Percentiles rank a stretch among this genome's conserved stretches.
Conservation (phyloP, 768 basidiomycete species). For the Mycena crocata region DNA sequence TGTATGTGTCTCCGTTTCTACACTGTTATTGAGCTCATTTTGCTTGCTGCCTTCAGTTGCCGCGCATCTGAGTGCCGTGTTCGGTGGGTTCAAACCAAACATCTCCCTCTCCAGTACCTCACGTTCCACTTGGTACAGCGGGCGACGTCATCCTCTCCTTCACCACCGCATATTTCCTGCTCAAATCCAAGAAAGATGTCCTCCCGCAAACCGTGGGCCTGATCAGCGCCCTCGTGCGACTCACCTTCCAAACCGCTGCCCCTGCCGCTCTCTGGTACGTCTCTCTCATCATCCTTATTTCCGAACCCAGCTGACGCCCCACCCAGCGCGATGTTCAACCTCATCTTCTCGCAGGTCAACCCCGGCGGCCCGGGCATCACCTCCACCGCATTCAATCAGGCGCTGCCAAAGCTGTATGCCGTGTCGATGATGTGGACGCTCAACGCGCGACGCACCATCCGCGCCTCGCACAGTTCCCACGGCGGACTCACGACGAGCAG, state of each 20-base stretch:
- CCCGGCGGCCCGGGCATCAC: slow-evolving; percentile 37
- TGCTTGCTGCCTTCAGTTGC: background rate
- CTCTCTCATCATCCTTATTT: background rate
- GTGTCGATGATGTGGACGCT: slow-evolving; percentile 52
- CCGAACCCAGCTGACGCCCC: background rate
- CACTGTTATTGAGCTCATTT: background rate
- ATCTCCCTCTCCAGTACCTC: background rate
- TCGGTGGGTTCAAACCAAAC: background rate
- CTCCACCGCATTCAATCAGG: slow-evolving; percentile 42
- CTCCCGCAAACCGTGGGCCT: slow-evolving; percentile 44
- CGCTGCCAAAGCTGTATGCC: slow-evolving; percentile 47
- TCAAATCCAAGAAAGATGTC: slow-evolving; percentile 41
- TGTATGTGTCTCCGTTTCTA: background rate
- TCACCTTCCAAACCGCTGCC: slow-evolving; percentile 46
- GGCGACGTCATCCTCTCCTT: slow-evolving; percentile 43
- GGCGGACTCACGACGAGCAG: slow-evolving; percentile 11
- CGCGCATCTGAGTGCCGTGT: slow-evolving; percentile 7
- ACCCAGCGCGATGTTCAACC: slow-evolving; percentile 45
- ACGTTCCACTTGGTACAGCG: slow-evolving; percentile 24
- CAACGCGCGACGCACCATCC: slow-evolving; percentile 42
- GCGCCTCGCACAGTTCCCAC: slow-evolving; percentile 15
- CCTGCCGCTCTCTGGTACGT: slow-evolving; percentile 46
- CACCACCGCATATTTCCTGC: slow-evolving; percentile 41
- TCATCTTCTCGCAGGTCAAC: slow-evolving; percentile 46
- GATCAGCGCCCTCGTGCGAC: slow-evolving; percentile 43